A percentile compares a stretch with the other conserved stretches of the same genome.
phyloP scores from a whole-genome alignment of 139 green algal genomes.

The Tetradesmus lagerheimii region DNA sequence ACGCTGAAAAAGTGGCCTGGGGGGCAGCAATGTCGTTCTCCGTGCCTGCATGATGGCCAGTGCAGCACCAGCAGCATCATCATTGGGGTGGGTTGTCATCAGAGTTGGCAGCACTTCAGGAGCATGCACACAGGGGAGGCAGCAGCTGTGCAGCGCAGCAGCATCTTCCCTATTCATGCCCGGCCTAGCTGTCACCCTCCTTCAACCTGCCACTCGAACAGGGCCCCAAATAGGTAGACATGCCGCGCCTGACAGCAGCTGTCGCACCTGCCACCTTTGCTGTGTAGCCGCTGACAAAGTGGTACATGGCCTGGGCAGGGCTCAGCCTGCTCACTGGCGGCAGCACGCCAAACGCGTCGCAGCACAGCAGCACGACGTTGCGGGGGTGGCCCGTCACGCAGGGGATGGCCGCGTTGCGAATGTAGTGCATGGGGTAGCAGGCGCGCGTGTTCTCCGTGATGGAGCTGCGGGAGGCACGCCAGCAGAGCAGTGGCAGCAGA shows the following conservation, averaged over 20 bases:
- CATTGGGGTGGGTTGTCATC: too few species aligned
- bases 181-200: too few species aligned
- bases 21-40: conserved; percentile 93
- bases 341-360: conserved; percentile 74
- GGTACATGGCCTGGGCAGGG: conserved; percentile 96
- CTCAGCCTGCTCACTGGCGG: conserved; percentile 89
- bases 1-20: conserved; percentile 91
- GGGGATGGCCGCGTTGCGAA: conserved; percentile 91
- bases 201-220: too few species aligned
- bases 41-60: conserved; percentile 78
- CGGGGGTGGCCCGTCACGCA: conserved; percentile 90
- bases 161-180: too few species aligned
- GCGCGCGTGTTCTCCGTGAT: conserved; percentile 96
- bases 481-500: conserved; percentile 13
- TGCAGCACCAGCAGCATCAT: not conserved
- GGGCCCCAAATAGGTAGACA: too few species aligned
- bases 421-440: conserved; percentile 96
- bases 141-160: too few species aligned
- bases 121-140: not conserved
- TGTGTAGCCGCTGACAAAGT: conserved; percentile 97
- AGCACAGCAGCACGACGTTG: conserved; percentile 82
- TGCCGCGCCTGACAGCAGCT: not conserved
- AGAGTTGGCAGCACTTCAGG: not conserved
- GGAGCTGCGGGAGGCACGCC: conserved; percentile 18
- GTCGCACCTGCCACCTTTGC: conserved; percentile 85